These are phyloP conservation scores for Corylus americana DNA, from an alignment of 306 rosid species.

Conservation along the genomic window DNA sequence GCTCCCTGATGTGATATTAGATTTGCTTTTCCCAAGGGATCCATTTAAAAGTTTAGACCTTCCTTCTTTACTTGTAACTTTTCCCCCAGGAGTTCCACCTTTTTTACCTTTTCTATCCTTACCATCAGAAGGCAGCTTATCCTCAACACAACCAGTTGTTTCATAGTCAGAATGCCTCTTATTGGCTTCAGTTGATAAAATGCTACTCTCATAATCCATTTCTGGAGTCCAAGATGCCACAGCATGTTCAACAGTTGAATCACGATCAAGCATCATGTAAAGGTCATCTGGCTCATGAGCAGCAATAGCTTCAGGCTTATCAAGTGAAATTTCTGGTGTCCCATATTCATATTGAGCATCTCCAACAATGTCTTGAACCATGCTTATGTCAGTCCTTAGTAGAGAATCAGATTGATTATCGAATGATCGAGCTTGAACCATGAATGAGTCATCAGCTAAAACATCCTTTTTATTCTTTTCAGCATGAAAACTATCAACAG, in stretches of 20 bases:
- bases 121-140: slow-evolving; percentile 26
- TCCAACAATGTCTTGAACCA: slow-evolving; percentile 63
- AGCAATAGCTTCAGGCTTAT: slow-evolving; percentile 42
- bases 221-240: slow-evolving; percentile 74
- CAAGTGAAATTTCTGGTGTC: slow-evolving; percentile 39
- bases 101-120: slow-evolving; percentile 36
- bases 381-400: slow-evolving; percentile 54
- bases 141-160: slow-evolving; percentile 30
- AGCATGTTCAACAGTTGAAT: slow-evolving; percentile 50
- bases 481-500: slow-evolving; percentile 29
- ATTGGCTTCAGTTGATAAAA: slow-evolving; percentile 43
- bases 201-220: slow-evolving; percentile 70
- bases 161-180: slow-evolving; percentile 37
- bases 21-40: slow-evolving; percentile 55
- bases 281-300: slow-evolving; percentile 86
- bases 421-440: slow-evolving; percentile 64
- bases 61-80: slow-evolving; percentile 55
- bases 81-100: slow-evolving; percentile 45
- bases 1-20: slow-evolving; percentile 55
- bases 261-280: slow-evolving; percentile 90
- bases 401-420: slow-evolving; percentile 58
- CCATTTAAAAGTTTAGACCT: slow-evolving; percentile 61
- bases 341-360: slow-evolving; percentile 49
- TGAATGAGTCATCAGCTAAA: slow-evolving; percentile 82
- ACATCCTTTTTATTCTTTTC: slow-evolving; percentile 58